These are phyloP conservation scores for Rhizopus arrhizus DNA, from an alignment of 371 early-diverging fungal genomes.

Conservation along the genomic window DNA sequence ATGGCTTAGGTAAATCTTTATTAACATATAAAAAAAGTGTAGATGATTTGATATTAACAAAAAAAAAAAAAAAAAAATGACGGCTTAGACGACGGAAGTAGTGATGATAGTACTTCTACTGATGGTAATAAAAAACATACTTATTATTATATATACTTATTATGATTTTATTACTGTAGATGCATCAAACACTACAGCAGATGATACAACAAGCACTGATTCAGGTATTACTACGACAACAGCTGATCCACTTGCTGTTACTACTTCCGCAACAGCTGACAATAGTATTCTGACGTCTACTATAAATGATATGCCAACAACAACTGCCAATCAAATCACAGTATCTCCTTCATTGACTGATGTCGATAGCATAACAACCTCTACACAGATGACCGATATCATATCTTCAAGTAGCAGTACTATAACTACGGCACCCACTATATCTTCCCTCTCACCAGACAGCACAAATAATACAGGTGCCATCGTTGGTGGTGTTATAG, in stretches of 20 bases:
- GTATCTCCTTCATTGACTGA: not conserved
- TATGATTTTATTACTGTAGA: too few species aligned
- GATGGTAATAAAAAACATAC: slow-evolving; percentile 1
- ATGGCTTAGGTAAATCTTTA: slow-evolving; percentile 8
- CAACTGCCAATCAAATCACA: not conserved
- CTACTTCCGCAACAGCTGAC: not conserved
- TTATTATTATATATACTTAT: too few species aligned
- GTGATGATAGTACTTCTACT: slow-evolving; percentile 5
- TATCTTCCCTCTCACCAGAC: not conserved
- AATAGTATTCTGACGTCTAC: not conserved
- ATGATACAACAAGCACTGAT: slow-evolving; percentile 1
- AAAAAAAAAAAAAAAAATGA: slow-evolving; percentile 1
- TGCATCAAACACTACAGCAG: too few species aligned
- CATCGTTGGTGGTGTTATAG: slow-evolving; percentile 41
- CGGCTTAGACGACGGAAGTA: slow-evolving; percentile 3
- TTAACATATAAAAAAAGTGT: too few species aligned
- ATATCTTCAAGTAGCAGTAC: slow-evolving; percentile 1
- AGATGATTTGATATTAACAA: slow-evolving; percentile 1
- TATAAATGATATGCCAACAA: not conserved
- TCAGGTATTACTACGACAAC: slow-evolving; percentile 5
- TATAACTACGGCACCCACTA: slow-evolving; percentile 3
- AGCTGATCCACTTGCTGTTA: slow-evolving; percentile 3
- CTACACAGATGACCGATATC: not conserved
- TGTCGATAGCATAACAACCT: not conserved
- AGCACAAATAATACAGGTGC: slow-evolving; percentile 19